Conservation (phyloP, 176 grass and related monocot species). For the Elymus sibiricus region DNA sequence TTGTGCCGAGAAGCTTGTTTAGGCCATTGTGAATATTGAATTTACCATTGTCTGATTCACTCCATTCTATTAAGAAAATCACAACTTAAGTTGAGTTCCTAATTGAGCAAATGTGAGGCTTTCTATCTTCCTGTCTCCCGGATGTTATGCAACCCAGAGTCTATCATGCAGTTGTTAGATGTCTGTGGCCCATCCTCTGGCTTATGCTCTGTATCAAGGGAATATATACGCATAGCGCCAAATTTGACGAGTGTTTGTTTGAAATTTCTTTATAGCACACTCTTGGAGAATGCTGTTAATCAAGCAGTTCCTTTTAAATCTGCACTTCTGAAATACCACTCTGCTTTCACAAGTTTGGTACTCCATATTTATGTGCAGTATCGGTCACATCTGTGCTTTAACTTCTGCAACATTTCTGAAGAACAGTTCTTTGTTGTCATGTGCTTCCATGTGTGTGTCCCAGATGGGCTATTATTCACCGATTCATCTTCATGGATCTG, state of each 20-base stretch:
- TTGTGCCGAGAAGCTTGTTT: conserved; percentile 34
- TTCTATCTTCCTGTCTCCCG: background rate
- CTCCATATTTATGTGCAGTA: background rate
- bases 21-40: conserved; percentile 22
- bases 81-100: background rate
- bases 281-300: background rate
- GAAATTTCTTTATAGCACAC: background rate
- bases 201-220: background rate
- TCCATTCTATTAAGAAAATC: conserved; percentile 3
- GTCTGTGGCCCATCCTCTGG: background rate
- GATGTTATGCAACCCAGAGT: background rate
- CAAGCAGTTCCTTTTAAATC: background rate
- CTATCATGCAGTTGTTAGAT: background rate
- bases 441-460: background rate
- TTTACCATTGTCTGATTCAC: conserved; percentile 26
- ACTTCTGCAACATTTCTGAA: background rate
- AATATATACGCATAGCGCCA: background rate
- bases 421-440: background rate
- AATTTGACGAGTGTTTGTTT: background rate
- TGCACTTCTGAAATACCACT: background rate
- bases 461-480: background rate
- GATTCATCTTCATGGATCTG: background rate
- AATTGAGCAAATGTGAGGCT: background rate
- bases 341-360: background rate
- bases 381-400: background rate